Conservation (phyloP, 768 basidiomycete species). For the Auricularia sp. region DNA sequence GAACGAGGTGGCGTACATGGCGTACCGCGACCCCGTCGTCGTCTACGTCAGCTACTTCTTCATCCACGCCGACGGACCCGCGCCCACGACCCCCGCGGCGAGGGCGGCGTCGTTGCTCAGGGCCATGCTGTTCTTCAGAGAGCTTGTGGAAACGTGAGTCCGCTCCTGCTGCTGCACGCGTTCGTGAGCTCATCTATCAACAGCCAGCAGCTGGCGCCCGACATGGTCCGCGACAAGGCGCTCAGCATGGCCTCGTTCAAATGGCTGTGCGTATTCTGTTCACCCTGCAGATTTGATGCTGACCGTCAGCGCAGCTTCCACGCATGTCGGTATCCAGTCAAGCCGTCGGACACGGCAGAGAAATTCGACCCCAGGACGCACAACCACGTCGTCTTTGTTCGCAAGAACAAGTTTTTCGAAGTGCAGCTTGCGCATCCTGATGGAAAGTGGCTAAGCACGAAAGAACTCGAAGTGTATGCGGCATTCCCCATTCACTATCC, state of each 20-base stretch:
- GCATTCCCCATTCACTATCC: background rate
- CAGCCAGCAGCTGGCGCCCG: conserved; percentile 76
- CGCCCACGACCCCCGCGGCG: conserved; percentile 44
- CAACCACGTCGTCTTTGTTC: conserved; percentile 83
- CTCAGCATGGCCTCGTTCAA: conserved; percentile 92
- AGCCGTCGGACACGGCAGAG: conserved; percentile 70
- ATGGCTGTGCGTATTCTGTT: conserved; percentile 54
- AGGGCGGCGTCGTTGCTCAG: conserved; percentile 79
- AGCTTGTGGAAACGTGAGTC: conserved; percentile 69
- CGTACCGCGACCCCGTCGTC: conserved; percentile 80
- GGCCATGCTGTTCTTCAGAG: conserved; percentile 76
- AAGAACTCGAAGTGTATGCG: conserved; percentile 67
- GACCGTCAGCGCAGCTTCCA: conserved; percentile 59
- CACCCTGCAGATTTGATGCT: background rate
- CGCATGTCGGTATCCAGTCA: conserved; percentile 75
- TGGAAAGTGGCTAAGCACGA: conserved; percentile 64
- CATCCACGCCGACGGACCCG: conserved; percentile 64
- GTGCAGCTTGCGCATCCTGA: conserved; percentile 57
- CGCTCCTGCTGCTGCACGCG: background rate
- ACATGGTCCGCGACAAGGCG: conserved; percentile 67
- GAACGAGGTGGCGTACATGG: conserved; percentile 89
- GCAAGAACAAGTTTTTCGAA: conserved; percentile 86
- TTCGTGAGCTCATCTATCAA: background rate
- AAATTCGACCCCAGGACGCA: conserved; percentile 68
- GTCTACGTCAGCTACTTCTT: conserved; percentile 95